Conservation (phyloP, 2,329 filamentous ascomycete species). For the Ilyonectria mors-panacis region DNA sequence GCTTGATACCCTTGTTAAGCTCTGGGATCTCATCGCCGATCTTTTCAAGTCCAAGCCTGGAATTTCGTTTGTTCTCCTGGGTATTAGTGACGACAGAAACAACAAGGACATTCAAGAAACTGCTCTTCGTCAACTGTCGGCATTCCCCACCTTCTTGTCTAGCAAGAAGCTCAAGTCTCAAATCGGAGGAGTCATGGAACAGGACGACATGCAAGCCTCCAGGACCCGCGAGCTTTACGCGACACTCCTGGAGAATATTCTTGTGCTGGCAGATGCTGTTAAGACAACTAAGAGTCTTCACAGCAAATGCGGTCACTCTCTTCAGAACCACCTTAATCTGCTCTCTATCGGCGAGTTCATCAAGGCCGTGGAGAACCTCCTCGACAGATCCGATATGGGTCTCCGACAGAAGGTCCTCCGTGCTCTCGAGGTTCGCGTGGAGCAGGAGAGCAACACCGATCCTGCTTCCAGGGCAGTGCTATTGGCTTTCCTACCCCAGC, state of each 20-base stretch:
- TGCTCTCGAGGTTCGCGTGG: slow-evolving; percentile 85
- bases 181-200: slow-evolving; percentile 69
- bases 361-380: slow-evolving; percentile 85
- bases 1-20: slow-evolving; percentile 82
- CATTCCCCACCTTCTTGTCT: slow-evolving; percentile 71
- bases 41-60: slow-evolving; percentile 81
- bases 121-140: slow-evolving; percentile 68
- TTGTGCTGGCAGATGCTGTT: slow-evolving; percentile 76
- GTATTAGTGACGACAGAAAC: slow-evolving; percentile 63
- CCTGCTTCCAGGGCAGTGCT: slow-evolving; percentile 77
- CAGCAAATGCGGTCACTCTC: slow-evolving; percentile 75
- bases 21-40: slow-evolving; percentile 82
- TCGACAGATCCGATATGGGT: slow-evolving; percentile 81
- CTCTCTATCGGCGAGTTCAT: slow-evolving; percentile 91
- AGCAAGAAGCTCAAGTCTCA: slow-evolving; percentile 71
- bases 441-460: slow-evolving; percentile 80
- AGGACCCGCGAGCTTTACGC: slow-evolving; percentile 79
- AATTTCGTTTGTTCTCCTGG: slow-evolving; percentile 81
- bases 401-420: slow-evolving; percentile 85
- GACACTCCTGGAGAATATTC: slow-evolving; percentile 74
- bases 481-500: slow-evolving; percentile 83
- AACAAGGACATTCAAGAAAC: slow-evolving; percentile 65
- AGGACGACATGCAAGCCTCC: slow-evolving; percentile 76
- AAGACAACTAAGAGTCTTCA: slow-evolving; percentile 70
- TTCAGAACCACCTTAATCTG: slow-evolving; percentile 86